Conservation (phyloP, 768 basidiomycete genomes). For the Boletus tomentosulus region DNA sequence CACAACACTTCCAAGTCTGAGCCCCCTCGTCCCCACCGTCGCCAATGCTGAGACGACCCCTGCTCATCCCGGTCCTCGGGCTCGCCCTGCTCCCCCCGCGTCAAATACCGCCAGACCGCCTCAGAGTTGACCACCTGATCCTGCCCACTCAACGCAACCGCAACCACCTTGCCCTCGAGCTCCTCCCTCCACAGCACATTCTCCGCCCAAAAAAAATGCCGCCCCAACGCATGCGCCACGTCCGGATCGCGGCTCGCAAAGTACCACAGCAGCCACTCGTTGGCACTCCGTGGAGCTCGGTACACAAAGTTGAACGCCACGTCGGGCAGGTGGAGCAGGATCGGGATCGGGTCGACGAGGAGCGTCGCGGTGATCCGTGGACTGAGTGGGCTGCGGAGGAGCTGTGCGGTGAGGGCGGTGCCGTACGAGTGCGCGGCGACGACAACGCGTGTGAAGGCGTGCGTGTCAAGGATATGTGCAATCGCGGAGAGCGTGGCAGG, state of each 20-base stretch:
- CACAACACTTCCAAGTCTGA: slow-evolving; percentile 37
- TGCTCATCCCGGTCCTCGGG: not conserved
- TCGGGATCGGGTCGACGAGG: slow-evolving; percentile 62
- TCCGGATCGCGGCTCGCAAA: slow-evolving; percentile 63
- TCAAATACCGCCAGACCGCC: slow-evolving; percentile 39
- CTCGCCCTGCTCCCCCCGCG: slow-evolving; percentile 22
- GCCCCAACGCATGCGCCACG: slow-evolving; percentile 51
- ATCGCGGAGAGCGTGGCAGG: slow-evolving; percentile 41
- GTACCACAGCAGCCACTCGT: slow-evolving; percentile 68
- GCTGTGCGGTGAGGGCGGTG: slow-evolving; percentile 52
- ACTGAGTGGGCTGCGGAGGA: slow-evolving; percentile 37
- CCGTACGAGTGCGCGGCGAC: slow-evolving; percentile 60
- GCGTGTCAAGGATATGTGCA: slow-evolving; percentile 40
- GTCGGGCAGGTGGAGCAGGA: slow-evolving; percentile 58
- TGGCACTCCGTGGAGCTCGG: slow-evolving; percentile 45
- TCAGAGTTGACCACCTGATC: slow-evolving; percentile 43
- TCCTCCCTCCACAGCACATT: slow-evolving; percentile 60
- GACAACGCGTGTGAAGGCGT: slow-evolving; percentile 38
- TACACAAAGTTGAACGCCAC: slow-evolving; percentile 67
- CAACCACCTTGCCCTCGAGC: slow-evolving; percentile 30
- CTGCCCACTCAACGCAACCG: slow-evolving; percentile 35
- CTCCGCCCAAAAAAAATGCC: slow-evolving; percentile 67
- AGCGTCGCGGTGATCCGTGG: slow-evolving; percentile 41
- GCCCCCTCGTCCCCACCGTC: slow-evolving; percentile 26
- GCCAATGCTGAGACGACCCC: not conserved